Evolutionary conservation across 768 basidiomycete species (phyloP), one percentile per base, ranked within the genome.

Genomic region (Boletus reticulatus): DNA sequence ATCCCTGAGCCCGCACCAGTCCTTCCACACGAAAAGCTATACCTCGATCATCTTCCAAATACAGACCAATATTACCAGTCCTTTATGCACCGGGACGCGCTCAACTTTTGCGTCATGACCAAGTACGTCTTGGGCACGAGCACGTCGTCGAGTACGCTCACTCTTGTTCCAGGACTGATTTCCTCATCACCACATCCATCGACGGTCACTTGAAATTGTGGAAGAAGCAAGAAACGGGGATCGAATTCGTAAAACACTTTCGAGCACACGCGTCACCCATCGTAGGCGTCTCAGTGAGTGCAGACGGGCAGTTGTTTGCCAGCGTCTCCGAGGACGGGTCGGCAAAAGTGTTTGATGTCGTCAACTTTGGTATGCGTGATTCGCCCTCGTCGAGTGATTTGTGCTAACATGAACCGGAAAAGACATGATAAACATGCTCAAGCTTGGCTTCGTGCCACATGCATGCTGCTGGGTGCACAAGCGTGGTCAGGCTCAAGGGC

Each of bases 391-490:
- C 31, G 43, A 14, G 29, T 19, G 9, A 20, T 20, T n/a, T 41
- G n/a, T 27, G 34, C 19, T 19, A 42, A 43, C 37, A 43, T 34
- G 37, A 17, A 46, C 4, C 5, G 49, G 48, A 47, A 50, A 38
- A 98, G 96, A 99, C 71, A 98, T 98, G 96, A 98, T 98, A 66
- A 98, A 97, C 71, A 97, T 98, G 72, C 83, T 99, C 58, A 92
- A 93, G 67, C 78, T 99, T 48, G 88, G 83, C 2, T 98, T 84
- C 67, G 81, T 78, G 19, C 97, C 97, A 11, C 87, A 87, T 59
- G 79, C 92, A 12, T 96, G 93, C 66, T 95, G 93, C 68, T 99
- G 96, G 96, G 89, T 98, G 6, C 97, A 99, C 71, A 79, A 78
- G 56, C 83, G 89, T 20, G 94, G 93, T 45, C 87, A 95, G 63